A percentile compares a stretch with the other conserved stretches of the same genome.
Conservation (phyloP, 768 basidiomycete species). For the Phanerochaete carnosa region DNA sequence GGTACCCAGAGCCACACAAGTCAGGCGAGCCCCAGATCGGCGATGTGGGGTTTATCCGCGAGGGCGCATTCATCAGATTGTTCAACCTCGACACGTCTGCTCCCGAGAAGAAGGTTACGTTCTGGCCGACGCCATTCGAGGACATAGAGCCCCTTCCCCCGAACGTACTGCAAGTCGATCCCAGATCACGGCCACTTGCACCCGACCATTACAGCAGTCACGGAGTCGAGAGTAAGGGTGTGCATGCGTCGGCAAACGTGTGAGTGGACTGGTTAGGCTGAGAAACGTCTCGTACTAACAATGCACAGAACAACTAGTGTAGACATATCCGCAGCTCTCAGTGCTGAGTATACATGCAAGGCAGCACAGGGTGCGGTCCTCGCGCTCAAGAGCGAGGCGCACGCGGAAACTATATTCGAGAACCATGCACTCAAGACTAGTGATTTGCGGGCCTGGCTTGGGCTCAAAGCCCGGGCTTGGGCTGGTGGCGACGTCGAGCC, state of each 20-base stretch:
- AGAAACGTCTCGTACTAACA: no score
- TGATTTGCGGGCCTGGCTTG: no score
- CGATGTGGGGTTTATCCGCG: constrained; percentile 2
- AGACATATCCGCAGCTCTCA: neutral
- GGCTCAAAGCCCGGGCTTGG: no score
- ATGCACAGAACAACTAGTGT: neutral
- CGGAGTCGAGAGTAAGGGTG: neutral
- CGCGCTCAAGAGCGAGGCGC: neutral
- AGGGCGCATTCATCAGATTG: constrained; percentile 7
- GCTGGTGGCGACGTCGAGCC: no score
- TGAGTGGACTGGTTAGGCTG: neutral
- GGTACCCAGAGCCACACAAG: constrained; percentile 4
- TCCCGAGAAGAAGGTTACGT: neutral
- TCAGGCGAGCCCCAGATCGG: neutral
- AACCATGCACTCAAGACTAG: neutral
- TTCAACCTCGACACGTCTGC: constrained; percentile 1
- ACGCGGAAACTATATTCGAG: neutral
- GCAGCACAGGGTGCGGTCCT: neutral
- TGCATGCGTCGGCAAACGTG: neutral
- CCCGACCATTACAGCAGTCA: neutral
- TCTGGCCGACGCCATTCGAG: neutral
- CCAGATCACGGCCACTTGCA: neutral
- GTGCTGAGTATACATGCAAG: neutral
- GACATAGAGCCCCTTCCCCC: neutral
- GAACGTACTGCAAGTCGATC: neutral